A percentile compares a stretch with the other conserved stretches of the same genome.
Conservation (phyloP, 2,329 filamentous ascomycete species). For the Iodosphaeria phyllophila region DNA sequence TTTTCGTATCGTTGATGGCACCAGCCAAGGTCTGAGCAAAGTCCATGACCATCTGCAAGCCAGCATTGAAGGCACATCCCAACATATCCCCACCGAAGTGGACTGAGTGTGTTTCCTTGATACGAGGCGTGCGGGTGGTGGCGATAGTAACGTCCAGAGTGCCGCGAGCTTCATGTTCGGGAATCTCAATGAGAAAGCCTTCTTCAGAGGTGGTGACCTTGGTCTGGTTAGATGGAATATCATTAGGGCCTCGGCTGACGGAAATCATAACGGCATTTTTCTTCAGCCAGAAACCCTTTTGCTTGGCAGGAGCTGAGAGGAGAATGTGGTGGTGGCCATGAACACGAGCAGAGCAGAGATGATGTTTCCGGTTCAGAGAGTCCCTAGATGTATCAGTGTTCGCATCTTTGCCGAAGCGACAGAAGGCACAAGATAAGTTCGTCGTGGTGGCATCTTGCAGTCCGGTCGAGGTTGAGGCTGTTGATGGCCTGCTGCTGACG, state of each 20-base stretch:
- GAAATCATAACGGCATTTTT: conserved; percentile 37
- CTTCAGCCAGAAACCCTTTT: conserved; percentile 33
- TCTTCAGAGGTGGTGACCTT: conserved; percentile 27
- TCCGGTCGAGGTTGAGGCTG: too few relatives aligned
- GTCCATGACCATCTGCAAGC: conserved; percentile 18
- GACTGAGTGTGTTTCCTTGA: conserved; percentile 41
- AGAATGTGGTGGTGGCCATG: conserved; percentile 30
- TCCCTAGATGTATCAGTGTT: too few relatives aligned
- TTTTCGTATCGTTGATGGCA: conserved; percentile 17
- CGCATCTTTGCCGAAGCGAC: too few relatives aligned
- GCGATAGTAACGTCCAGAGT: conserved; percentile 37
- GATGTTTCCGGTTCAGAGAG: too few relatives aligned
- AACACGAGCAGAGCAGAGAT: conserved; percentile 26
- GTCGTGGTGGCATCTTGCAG: too few relatives aligned
- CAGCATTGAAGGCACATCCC: conserved; percentile 23
- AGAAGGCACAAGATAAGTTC: too few relatives aligned
- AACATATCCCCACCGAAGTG: conserved; percentile 35
- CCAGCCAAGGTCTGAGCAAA: conserved; percentile 22
- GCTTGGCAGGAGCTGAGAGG: conserved; percentile 29
- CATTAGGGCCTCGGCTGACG: conserved; percentile 27
- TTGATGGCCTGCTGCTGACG: too few relatives aligned
- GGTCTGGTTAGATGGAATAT: conserved; percentile 29
- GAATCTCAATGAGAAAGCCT: conserved; percentile 32
- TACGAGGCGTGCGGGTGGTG: conserved; percentile 37
- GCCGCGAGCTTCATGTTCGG: conserved; percentile 34